phyloP scores from a whole-genome alignment of 2,329 filamentous ascomycete genomes.

The Periconia sp. region DNA sequence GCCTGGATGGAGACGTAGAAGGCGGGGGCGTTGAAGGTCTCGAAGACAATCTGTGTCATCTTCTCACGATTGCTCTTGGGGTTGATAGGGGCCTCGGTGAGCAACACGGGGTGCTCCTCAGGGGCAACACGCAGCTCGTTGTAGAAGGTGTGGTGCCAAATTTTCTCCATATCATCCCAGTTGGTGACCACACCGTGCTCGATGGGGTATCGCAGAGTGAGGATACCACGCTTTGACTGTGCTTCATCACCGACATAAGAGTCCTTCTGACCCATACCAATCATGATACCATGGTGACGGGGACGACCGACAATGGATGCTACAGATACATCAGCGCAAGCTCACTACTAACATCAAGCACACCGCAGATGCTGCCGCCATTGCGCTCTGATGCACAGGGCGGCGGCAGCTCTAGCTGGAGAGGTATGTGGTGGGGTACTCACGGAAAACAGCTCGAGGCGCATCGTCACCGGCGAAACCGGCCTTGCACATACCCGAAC shows the following conservation, averaged over 20 bases:
- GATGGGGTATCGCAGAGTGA: slow-evolving; percentile 98
- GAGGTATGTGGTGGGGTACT: slow-evolving; percentile 55
- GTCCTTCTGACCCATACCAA: slow-evolving; percentile 99
- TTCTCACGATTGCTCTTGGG: slow-evolving; percentile 99
- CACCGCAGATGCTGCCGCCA: slow-evolving; percentile 1
- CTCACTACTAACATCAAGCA: slow-evolving; percentile 8
- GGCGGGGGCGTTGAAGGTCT: slow-evolving; percentile 99
- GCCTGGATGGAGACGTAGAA: slow-evolving; percentile 99
- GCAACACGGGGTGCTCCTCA: slow-evolving; percentile 98
- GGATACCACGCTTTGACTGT: slow-evolving; percentile 99
- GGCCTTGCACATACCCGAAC: slow-evolving; percentile 99
- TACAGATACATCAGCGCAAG: slow-evolving; percentile 48
- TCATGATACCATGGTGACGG: slow-evolving; percentile 99
- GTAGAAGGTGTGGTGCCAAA: slow-evolving; percentile 99
- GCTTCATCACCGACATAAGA: slow-evolving; percentile 99
- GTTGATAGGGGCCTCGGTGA: slow-evolving; percentile 99
- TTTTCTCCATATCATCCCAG: slow-evolving; percentile 99
- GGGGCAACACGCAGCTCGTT: slow-evolving; percentile 99
- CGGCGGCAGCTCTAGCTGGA: slow-evolving; percentile 11
- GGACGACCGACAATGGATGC: slow-evolving; percentile 99
- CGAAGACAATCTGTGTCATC: slow-evolving; percentile 99
- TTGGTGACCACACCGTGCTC: slow-evolving; percentile 99
- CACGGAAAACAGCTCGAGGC: slow-evolving; percentile 99
- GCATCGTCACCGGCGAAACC: slow-evolving; percentile 99
- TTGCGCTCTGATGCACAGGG: not conserved